Evolutionary conservation across 1,284 basidiomycete genomes (phyloP), one percentile per base, ranked within the genome.

Genomic region (Kwoniella shivajii): DNA sequence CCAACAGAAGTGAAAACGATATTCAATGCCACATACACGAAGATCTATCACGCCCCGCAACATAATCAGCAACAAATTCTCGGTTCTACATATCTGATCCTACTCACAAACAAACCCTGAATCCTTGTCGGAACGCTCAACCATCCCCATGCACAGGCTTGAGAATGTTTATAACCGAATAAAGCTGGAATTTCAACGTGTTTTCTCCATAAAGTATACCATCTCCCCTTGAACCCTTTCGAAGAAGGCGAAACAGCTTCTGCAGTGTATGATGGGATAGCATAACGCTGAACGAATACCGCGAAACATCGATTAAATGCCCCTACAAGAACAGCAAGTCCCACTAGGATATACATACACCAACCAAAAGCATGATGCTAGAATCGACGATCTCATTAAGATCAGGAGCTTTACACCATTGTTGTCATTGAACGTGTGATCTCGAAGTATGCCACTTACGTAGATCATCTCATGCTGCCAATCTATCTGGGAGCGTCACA

Each of bases 1-100:
- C 81, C 60, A 68, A 78, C 46, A 78, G 77, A 56, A 67, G 77
- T 22, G 74, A 79, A 65, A 36, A 67, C 38, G 45, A 72, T 14
- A 54, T 72, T 71, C 45, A 69, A 24, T 5, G 45, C 33, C 24
- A 67, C 59, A 47, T 68, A 71, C 22, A 49, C n/a, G 26, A 58
- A 59, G 64, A 71, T 58, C 67, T 69, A 53, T 27, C 0, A 18
- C 13, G 6, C 20, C 24, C 41, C 24, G 41, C 11, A 14, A 11
- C 14, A 18, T 38, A 18, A 38, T 6, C n/a, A 10, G 13, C 37
- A n/a, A n/a, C n/a, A n/a, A n/a, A n/a, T n/a, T n/a, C n/a, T 20
- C 42, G 6, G 42, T 43, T 13, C 6, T 26, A 13, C 20, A 22
- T 26, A 11, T 18, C 37, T 7, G 14, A 9, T 27, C 4, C 13